Base-by-base conservation (phyloP, 169 alveolate species). In the Toxoplasma gondii region DNA sequence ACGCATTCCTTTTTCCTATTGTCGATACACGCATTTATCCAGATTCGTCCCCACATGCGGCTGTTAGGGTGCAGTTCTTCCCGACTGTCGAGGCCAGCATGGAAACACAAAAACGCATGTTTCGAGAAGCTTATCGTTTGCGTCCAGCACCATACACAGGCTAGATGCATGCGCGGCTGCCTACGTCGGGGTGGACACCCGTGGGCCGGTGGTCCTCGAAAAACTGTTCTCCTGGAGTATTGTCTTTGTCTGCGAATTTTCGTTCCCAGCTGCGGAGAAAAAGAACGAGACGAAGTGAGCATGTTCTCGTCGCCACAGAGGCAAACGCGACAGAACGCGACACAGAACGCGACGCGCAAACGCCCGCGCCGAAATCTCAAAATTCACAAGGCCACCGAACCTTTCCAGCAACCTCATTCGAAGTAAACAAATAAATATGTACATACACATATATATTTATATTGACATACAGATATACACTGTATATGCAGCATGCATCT, bases 201-300 rank as follows among this genome's bases (percentile, higher is more conserved):
- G 84, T 22, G 45, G 84, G 84, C 2, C 84, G 84, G 84, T 74
- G n/a, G 43, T 74, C 84, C 44, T 74, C 84, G 44, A 34, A 74
- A n/a, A 31, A n/a, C n/a, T 74, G 45, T n/a, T 74, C 84, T 74
- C 49, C 84, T 16, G 43, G 84, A 12, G 45, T 74, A 44, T 74
- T 74, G 84, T 44, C 84, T 74, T 36, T 31, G 41, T 74, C 84
- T n/a, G 43, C 84, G 43, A 74, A 74, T n/a, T 74, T 74, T 44
- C 84, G 39, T 44, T 74, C 84, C 84, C 84, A 74, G n/a, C 84
- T 74, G 43, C 84, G 43, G 39, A 10, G 44, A 41, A 69, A 17
- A 24, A 69, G 34, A 69, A 5, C 31, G 24, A 69, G 81, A 69
- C 5, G 19, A 69, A 69, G 81, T 5, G 81, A 17, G 10, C 10